These are phyloP conservation scores for Exobasidium rhododendri DNA, from an alignment of 1,284 basidiomycete genomes.

Conservation along the genomic window DNA sequence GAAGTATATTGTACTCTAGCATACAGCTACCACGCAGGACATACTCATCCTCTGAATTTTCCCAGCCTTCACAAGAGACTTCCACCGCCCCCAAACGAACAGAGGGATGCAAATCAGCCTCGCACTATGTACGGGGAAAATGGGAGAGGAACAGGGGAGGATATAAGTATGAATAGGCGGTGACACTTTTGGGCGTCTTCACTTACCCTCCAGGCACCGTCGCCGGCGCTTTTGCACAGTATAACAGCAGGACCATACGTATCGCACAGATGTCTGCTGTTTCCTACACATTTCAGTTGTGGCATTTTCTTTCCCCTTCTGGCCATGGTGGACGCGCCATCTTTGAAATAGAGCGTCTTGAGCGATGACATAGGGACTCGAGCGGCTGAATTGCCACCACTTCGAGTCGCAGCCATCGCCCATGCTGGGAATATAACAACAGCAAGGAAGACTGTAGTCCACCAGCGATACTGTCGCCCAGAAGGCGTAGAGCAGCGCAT, in stretches of 20 bases:
- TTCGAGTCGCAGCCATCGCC: not conserved
- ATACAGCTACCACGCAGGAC: slow-evolving; percentile 70
- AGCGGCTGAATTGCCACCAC: not conserved
- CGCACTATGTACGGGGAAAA: slow-evolving; percentile 63
- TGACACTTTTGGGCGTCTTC: not conserved
- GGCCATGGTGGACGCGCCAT: slow-evolving; percentile 64
- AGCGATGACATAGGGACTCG: slow-evolving; percentile 57
- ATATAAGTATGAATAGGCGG: no score
- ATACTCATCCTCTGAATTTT: slow-evolving; percentile 70
- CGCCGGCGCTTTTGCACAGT: slow-evolving; percentile 75
- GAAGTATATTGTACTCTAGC: slow-evolving; percentile 28
- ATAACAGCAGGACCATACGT: slow-evolving; percentile 79
- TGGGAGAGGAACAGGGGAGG: not conserved
- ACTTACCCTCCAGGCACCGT: slow-evolving; percentile 53
- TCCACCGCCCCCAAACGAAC: slow-evolving; percentile 76
- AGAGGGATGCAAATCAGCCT: slow-evolving; percentile 78
- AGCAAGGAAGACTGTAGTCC: not conserved
- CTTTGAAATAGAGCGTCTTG: slow-evolving; percentile 74
- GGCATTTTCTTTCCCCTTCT: slow-evolving; percentile 68
- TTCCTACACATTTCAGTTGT: slow-evolving; percentile 77
- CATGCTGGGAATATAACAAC: not conserved
- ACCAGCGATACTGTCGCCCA: no score
- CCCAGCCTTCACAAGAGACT: slow-evolving; percentile 86
- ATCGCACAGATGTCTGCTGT: slow-evolving; percentile 62
- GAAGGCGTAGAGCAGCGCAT: no score